Conservation (phyloP, 306 rosid genomes). For the Pterocarpus santalinus region DNA sequence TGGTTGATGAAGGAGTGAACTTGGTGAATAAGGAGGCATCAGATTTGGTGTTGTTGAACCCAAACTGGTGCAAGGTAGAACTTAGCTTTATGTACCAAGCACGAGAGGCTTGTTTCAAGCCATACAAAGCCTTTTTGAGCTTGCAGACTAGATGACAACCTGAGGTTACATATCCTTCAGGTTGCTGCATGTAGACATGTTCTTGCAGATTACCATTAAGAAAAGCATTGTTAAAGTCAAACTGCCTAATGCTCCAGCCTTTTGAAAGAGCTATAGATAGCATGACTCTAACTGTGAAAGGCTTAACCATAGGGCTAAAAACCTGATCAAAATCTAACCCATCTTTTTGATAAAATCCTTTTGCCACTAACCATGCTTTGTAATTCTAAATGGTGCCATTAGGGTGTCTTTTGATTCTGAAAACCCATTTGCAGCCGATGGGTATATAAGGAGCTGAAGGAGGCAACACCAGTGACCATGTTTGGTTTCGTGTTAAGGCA, state of each 20-base stretch:
- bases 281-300: neutral
- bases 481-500: neutral
- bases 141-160: neutral
- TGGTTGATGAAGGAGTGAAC: neutral
- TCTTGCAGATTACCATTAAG: neutral
- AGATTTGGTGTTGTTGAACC: neutral
- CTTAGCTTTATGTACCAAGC: neutral
- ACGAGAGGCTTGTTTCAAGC: neutral
- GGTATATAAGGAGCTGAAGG: too few relatives aligned
- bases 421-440: constrained; percentile 1
- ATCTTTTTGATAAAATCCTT: neutral
- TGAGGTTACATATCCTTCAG: too few relatives aligned
- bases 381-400: neutral
- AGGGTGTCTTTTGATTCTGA: neutral
- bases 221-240: neutral
- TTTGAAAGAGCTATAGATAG: neutral
- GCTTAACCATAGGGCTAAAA: neutral
- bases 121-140: neutral
- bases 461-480: neutral
- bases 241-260: neutral
- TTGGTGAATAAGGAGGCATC: neutral
- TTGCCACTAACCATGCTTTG: neutral
- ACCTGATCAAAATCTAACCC: neutral
- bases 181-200: neutral
- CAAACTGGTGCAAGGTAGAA: neutral